Base-by-base conservation (phyloP, 1,284 basidiomycete genomes). In the Schizophyllum commune region DNA sequence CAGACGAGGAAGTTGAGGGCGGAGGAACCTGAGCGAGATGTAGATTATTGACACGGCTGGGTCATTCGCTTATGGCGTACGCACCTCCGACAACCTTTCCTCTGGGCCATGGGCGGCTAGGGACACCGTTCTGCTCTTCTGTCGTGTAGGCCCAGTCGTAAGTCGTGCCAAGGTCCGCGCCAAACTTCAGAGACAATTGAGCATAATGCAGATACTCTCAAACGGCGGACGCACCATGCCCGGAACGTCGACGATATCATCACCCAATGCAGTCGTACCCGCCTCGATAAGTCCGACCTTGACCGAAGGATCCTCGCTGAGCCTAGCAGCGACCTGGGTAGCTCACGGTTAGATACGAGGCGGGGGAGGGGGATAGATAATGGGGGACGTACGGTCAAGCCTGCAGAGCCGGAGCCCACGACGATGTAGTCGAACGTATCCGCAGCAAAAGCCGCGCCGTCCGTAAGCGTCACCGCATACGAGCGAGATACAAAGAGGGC, bases 101-200 rank as follows among this genome's bases (percentile, higher is more conserved):
- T 21, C 53, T 20, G 27, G 53, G 53, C 53, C 53, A 55, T 11
- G 53, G 19, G 19, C 19, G 20, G 19, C 20, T 21, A 9, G 53
- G 53, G 5, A 55, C 55, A 27, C 7, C 32, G 11, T 27, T 33
- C 34, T 60, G 47, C 20, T 58, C 51, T 9, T 54, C 55, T 1
- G 61, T 62, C 52, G 51, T 53, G 22, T 57, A 62, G 0, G 57
- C 22, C 60, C 61, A 62, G 32, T 62, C 61, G 21, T 62, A 62
- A 9, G 27, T 47, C 3, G 56, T 15, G 21, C 57, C 58, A 13
- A 55, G 57, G 34, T 47, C 55, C 27, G 27, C 9, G 17, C 55
- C 34, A 19, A 32, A 21, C 55, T n/a, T 3, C 20, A 20, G 47
- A 15, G 1, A 22, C n/a, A 52, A 5, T 27, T 27, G 34, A 19